These are phyloP conservation scores for Ostreobium quekettii DNA, from an alignment of 139 green algal genomes.

Conservation along the genomic window DNA sequence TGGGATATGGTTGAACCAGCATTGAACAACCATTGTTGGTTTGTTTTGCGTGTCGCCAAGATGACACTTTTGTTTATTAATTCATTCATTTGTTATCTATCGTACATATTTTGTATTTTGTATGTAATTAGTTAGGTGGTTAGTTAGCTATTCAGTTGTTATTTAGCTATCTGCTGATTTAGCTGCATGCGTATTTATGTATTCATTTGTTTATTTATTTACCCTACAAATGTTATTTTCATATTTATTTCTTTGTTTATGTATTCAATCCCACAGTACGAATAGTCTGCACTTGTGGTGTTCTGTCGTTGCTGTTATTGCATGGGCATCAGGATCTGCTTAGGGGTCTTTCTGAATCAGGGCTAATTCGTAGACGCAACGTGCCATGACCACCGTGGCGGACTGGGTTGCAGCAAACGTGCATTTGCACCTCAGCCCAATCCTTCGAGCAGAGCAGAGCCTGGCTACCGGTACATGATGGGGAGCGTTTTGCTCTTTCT, in stretches of 20 bases:
- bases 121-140: not conserved
- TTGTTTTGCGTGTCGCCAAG: not conserved
- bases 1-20: too few species aligned
- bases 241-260: not conserved
- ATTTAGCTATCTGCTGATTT: not conserved
- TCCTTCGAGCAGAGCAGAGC: too few species aligned
- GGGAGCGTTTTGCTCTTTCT: not conserved
- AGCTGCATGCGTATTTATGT: not conserved
- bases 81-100: not conserved
- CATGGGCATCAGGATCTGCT: too few species aligned
- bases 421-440: too few species aligned
- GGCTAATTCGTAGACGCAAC: too few species aligned
- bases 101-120: not conserved
- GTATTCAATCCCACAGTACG: not conserved
- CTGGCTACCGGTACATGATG: not conserved
- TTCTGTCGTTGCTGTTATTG: too few species aligned
- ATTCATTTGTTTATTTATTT: not conserved
- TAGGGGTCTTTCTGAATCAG: too few species aligned
- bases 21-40: too few species aligned
- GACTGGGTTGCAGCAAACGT: too few species aligned
- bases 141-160: not conserved
- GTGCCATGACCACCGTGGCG: too few species aligned
- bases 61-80: conserved; percentile 8
- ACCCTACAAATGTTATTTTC: not conserved
- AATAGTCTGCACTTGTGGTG: too few species aligned